phyloP scores from a whole-genome alignment of 2,329 filamentous ascomycete species.

The Fusarium pilosicola region DNA sequence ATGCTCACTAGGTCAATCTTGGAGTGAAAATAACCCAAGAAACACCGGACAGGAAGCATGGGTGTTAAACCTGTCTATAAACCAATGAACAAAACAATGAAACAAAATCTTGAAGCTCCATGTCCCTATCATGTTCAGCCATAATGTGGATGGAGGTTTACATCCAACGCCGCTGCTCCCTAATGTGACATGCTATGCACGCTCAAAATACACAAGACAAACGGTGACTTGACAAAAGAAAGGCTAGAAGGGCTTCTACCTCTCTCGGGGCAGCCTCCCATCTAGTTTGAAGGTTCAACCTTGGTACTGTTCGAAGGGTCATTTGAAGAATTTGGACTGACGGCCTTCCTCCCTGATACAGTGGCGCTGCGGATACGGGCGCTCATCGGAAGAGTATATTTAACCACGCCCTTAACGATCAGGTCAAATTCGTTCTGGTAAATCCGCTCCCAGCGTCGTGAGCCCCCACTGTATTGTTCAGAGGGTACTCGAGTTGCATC shows the following conservation, averaged over 20 bases:
- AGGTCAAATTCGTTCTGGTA: constrained; percentile 93
- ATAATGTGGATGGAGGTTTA: constrained; percentile 45
- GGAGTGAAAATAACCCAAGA: constrained; percentile 40
- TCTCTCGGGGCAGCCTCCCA: constrained; percentile 11
- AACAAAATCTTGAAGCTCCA: constrained; percentile 39
- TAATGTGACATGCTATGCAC: constrained; percentile 50
- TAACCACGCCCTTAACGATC: constrained; percentile 89
- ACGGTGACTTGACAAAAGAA: constrained; percentile 39
- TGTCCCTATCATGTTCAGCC: constrained; percentile 44
- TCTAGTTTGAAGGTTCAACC: constrained; percentile 35
- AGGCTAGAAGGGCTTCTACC: constrained; percentile 35
- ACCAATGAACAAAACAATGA: constrained; percentile 39
- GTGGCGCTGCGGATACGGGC: constrained; percentile 67
- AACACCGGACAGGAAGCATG: constrained; percentile 42
- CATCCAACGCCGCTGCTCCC: constrained; percentile 49
- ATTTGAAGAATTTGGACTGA: constrained; percentile 71
- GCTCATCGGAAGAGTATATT: constrained; percentile 77
- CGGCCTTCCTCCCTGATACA: constrained; percentile 67
- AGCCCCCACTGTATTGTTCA: constrained; percentile 88
- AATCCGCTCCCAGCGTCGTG: constrained; percentile 88
- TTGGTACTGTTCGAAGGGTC: constrained; percentile 78
- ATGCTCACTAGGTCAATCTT: neutral
- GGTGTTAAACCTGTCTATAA: constrained; percentile 41
- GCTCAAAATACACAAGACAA: constrained; percentile 48
- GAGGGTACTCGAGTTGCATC: constrained; percentile 82